Evolutionary conservation across 805 yeast species (phyloP), one percentile per base, ranked within the genome.

Genomic region (Candida silvatica): DNA sequence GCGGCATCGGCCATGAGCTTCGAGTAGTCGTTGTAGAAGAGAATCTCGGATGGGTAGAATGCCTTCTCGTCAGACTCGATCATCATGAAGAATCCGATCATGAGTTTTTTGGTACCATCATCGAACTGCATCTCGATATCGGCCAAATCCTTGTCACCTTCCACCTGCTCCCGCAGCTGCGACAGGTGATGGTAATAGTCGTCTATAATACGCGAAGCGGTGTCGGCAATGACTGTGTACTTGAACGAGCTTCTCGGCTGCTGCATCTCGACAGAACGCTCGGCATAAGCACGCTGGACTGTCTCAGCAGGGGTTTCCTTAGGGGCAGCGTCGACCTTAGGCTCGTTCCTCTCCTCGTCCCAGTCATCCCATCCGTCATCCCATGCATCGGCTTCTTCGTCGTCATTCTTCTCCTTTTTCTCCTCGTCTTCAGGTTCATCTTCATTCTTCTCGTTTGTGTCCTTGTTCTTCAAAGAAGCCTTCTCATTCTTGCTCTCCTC

Each of bases 11-110:
- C 56, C 6, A 56, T 31, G 3, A 56, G 29, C 17, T 39, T 43
- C 16, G 45, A 44, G 35, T 38, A 58, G 36, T 59, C 64, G 36
- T 59, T 56, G 41, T 51, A 52, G 19, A 59, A 57, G 12, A 58
- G 35, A 3, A 57, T 36, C 15, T 38, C 39, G n/a, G 37, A 45
- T 3, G 51, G 42, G 36, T 58, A 56, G 17, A 37, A 42, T 3
- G 38, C 36, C 6, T 31, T 6, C 0, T 41, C 27, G 19, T 46
- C 36, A 3, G 41, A 31, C 20, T 45, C 41, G 6, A 54, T 33
- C 27, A 55, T 45, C 50, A 56, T 51, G 31, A 52, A 57, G 23
- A 38, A 46, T 27, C 52, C 43, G 14, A 39, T 32, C 8, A 52
- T 18, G 12, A 58, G 25, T 29, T 53, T 51, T 29, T 56, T 58